These are phyloP conservation scores for Suillus weaverae DNA, from an alignment of 768 basidiomycete genomes.

Conservation along the genomic window DNA sequence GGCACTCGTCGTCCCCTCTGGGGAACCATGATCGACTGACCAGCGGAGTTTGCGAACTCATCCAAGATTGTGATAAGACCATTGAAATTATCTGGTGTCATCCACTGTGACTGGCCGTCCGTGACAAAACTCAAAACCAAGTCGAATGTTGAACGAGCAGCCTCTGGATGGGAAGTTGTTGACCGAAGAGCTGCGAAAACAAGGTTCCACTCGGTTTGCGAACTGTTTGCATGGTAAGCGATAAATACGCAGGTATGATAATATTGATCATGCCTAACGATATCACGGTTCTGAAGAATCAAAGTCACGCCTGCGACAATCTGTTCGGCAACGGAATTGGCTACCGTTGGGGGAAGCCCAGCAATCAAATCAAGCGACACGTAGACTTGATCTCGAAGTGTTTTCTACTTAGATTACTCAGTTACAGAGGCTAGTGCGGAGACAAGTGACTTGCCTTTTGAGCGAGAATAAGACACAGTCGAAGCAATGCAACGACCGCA, in stretches of 20 bases:
- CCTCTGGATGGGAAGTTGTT: slow-evolving; percentile 84
- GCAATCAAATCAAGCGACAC: slow-evolving; percentile 90
- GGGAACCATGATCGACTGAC: slow-evolving; percentile 58
- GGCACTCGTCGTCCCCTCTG: slow-evolving; percentile 52
- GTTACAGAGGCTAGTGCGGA: background rate
- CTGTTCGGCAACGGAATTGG: slow-evolving; percentile 88
- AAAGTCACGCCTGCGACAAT: slow-evolving; percentile 79
- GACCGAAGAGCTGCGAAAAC: slow-evolving; percentile 85
- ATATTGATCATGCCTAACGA: slow-evolving; percentile 50
- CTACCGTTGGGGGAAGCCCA: slow-evolving; percentile 71
- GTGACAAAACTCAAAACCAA: slow-evolving; percentile 66
- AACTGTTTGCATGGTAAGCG: slow-evolving; percentile 42
- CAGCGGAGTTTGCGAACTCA: slow-evolving; percentile 82
- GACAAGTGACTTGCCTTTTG: slow-evolving; percentile 54
- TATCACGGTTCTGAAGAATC: slow-evolving; percentile 73
- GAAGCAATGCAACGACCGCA: slow-evolving; percentile 85
- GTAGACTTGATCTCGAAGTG: slow-evolving; percentile 90
- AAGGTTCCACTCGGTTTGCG: slow-evolving; percentile 95
- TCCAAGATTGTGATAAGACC: slow-evolving; percentile 82
- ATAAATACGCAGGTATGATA: background rate
- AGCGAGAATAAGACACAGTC: slow-evolving; percentile 81
- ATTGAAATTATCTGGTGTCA: slow-evolving; percentile 76
- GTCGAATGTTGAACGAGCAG: slow-evolving; percentile 81
- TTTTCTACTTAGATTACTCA: slow-evolving; percentile 46
- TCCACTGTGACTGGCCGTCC: slow-evolving; percentile 57